Evolutionary conservation across 345 rosid genomes (phyloP), one percentile per base, ranked within the genome.

Genomic region (Alliaria petiolata): DNA sequence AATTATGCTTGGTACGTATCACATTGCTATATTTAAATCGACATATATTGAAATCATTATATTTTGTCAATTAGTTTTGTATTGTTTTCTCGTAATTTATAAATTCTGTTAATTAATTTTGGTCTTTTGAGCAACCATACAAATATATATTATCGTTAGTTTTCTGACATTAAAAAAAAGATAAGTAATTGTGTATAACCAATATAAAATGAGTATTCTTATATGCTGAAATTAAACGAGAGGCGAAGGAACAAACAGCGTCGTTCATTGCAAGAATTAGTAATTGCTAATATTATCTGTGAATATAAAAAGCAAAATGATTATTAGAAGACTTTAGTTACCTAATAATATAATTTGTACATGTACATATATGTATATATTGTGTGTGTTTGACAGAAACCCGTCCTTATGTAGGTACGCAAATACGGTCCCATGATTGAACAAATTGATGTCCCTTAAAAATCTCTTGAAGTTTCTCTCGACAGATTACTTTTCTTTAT

Each of bases 401-500:
- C 22, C 44, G 65, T 74, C 67, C 45, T 65, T 65, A 47, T n/a
- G n/a, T 57, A 47, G 52, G 63, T 58, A 74, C 54, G 13, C 72
- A 58, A 39, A 66, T 58, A 33, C 54, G 78, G 67, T 26, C 67
- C 72, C 78, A 74, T 66, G 78, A 66, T 56, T 65, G 62, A 55
- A 73, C 52, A 35, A 54, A 52, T 28, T 72, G 16, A 53, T 64
- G 58, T 66, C 62, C 13, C 44, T 62, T 30, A 1, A 17, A 0
- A 4, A 30, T 61, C 19, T 66, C 39, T 58, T 74, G 72, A 58
- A 65, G 42, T 38, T 67, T 73, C 59, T 8, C 50, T 28, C 11
- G 20, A 15, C 57, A 35, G 17, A 16, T 56, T 44, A 45, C 15
- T 63, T 63, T 45, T 44, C 25, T 36, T 52, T 56, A 17, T 13